These are phyloP conservation scores for Teunomyces cretensis DNA, from an alignment of 805 yeast species.

Conservation along the genomic window DNA sequence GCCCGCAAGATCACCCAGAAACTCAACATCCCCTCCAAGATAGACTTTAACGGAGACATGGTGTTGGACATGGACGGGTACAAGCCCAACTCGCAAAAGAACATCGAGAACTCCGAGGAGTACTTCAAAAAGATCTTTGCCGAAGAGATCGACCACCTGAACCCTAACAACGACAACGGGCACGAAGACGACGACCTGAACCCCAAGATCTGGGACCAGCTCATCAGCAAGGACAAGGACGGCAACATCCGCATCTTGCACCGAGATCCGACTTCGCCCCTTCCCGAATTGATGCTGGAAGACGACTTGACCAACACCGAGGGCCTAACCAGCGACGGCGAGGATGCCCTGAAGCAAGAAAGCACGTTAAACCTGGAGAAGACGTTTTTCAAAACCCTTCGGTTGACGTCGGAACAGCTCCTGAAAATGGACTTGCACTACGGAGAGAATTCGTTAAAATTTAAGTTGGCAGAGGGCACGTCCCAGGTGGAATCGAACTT, in stretches of 20 bases:
- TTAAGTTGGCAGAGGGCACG: slow-evolving; percentile 79
- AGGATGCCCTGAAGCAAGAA: slow-evolving; percentile 1
- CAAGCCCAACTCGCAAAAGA: slow-evolving; percentile 74
- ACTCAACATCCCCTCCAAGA: slow-evolving; percentile 82
- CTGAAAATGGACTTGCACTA: slow-evolving; percentile 66
- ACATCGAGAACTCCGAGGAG: slow-evolving; percentile 73
- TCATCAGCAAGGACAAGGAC: slow-evolving; percentile 53
- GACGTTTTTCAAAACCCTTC: slow-evolving; percentile 77
- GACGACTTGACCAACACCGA: slow-evolving; percentile 8
- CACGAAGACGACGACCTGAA: slow-evolving; percentile 15
- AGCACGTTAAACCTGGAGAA: slow-evolving; percentile 14
- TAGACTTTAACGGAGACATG: slow-evolving; percentile 87
- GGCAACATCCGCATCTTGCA: slow-evolving; percentile 63
- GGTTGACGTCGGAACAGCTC: slow-evolving; percentile 89
- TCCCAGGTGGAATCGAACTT: slow-evolving; percentile 73
- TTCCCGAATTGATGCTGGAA: slow-evolving; percentile 4
- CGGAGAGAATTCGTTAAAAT: slow-evolving; percentile 78
- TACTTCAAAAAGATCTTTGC: slow-evolving; percentile 67
- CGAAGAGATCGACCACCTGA: slow-evolving; percentile 58
- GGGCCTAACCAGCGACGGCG: slow-evolving; percentile 11
- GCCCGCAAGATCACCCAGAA: slow-evolving; percentile 64
- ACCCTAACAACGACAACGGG: slow-evolving; percentile 13
- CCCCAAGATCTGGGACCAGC: slow-evolving; percentile 35
- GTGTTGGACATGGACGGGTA: slow-evolving; percentile 94
- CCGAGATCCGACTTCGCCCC: slow-evolving; percentile 9